A percentile compares a stretch with the other conserved stretches of the same genome.
phyloP scores from a whole-genome alignment of 2,329 filamentous ascomycete species.

The Fusarium setosum region DNA sequence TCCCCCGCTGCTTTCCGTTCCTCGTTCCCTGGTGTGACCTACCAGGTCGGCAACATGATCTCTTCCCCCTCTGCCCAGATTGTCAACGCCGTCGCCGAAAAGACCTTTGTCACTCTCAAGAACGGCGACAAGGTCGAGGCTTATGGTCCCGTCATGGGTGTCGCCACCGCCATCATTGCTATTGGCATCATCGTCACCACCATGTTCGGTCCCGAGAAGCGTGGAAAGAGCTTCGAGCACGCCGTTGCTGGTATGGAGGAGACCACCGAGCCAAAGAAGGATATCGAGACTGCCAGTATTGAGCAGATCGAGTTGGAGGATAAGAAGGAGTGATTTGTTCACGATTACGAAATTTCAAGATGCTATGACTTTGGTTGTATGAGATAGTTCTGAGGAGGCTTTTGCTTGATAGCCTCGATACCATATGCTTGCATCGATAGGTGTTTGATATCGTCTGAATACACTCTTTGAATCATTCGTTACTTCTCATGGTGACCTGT shows the following conservation, averaged over 20 bases:
- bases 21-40: slow-evolving; percentile 76
- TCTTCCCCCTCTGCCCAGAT: slow-evolving; percentile 80
- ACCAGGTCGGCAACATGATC: slow-evolving; percentile 82
- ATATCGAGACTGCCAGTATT: slow-evolving; percentile 41
- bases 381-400: neutral
- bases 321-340: neutral
- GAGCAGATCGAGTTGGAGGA: slow-evolving; percentile 35
- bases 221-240: slow-evolving; percentile 76
- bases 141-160: slow-evolving; percentile 80
- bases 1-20: slow-evolving; percentile 77
- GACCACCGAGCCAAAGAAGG: slow-evolving; percentile 41
- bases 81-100: slow-evolving; percentile 79
- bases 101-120: slow-evolving; percentile 62
- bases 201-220: slow-evolving; percentile 79
- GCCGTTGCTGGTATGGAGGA: slow-evolving; percentile 54
- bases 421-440: neutral
- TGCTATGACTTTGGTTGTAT: neutral
- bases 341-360: slow-evolving; percentile 2
- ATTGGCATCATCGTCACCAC: slow-evolving; percentile 75
- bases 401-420: neutral
- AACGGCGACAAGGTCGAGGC: slow-evolving; percentile 71
- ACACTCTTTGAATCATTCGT: neutral
- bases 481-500: too few species aligned
- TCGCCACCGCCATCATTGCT: slow-evolving; percentile 82
- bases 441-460: slow-evolving; percentile 9